Evolutionary conservation across 768 basidiomycete species (phyloP), one percentile per base, ranked within the genome.

Genomic region (Sarcodon aspratus): DNA sequence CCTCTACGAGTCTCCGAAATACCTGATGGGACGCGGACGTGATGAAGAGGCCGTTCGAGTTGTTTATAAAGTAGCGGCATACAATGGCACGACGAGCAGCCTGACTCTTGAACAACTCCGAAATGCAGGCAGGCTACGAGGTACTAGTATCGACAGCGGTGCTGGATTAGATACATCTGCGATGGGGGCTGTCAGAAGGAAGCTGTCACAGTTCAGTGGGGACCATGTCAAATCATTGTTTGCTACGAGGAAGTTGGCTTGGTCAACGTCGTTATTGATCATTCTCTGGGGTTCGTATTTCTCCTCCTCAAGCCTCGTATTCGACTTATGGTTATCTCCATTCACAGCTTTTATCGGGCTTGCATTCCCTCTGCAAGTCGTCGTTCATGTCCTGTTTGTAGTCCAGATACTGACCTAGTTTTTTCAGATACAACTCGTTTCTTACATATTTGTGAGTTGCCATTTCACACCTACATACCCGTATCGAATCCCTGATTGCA

Each of bases 1-100:
- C 44, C 69, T 87, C 7, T 69, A 78, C 49, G 83, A 87, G 60
- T 79, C 78, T 51, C 85, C 85, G 1, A 80, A 82, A 52, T 87
- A 74, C 58, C 74, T 84, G 38, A 80, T 85, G 69, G 78, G 80
- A 7, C 74, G 78, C 51, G 85, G 85, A 9, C 62, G 64, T 36
- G 83, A 85, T 52, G 72, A 69, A 17, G 64, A 72, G 15, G 85
- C 83, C 0, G 78, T 85, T 5, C 72, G 74, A 15, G 65, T 83
- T 46, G 64, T 87, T 15, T 79, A 80, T 48, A 67, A 69, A 31
- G 70, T 88, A 7, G 85, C 85, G 3, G 59, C 63, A 21, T 72
- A 76, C 52, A 88, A 88, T 54, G 72, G 76, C 2, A 78, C 55
- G 52, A 68, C 60, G 33, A 72, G 66, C 45, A 62, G 40, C 49